Base-by-base conservation (phyloP, 2,329 filamentous ascomycete species). In the Lasiodiplodia gonubiensis region DNA sequence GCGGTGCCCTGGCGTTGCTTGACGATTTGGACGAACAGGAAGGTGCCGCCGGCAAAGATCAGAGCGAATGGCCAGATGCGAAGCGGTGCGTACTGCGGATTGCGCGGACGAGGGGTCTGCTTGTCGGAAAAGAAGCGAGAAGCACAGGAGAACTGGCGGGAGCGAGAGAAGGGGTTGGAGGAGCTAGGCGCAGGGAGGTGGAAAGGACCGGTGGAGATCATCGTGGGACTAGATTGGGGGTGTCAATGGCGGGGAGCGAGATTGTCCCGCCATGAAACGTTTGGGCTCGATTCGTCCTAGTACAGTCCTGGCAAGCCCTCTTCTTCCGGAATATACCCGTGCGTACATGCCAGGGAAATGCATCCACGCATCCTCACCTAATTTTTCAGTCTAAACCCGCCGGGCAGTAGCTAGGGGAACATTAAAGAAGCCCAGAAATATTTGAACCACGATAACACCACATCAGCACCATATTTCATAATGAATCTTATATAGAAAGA, bases 41-140 rank as follows among this genome's bases (percentile, higher is more conserved):
- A 78, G 54, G 78, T 81, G 69, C 83, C 83, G 39, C 78, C 70
- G 66, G 72, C 77, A 74, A 85, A 82, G 73, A 85, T 84, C 72
- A 76, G 74, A 68, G 84, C 70, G 55, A 85, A 79, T 27, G 83
- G 82, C 77, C 78, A 80, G 71, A 80, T 73, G 68, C 77, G 79
- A 68, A 80, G 74, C 30, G 77, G 77, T 33, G 73, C 79, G 70
- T 78, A 82, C 63, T 64, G 81, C 69, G 49, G 70, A 67, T 63
- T 75, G 75, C 77, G 68, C 69, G 52, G 54, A 25, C 60, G 59
- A 37, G 46, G 55, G 11, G n/a, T 55, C 30, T 46, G 46, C 66
- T 66, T 68, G 68, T 66, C 70, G 68, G 46, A 63, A 37, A 48
- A 69, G 60, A 33, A 64, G 66, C 68, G 64, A 33, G 67, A 63